Base-by-base conservation (phyloP, 2,329 filamentous ascomycete species). In the Diaporthe sp. region DNA sequence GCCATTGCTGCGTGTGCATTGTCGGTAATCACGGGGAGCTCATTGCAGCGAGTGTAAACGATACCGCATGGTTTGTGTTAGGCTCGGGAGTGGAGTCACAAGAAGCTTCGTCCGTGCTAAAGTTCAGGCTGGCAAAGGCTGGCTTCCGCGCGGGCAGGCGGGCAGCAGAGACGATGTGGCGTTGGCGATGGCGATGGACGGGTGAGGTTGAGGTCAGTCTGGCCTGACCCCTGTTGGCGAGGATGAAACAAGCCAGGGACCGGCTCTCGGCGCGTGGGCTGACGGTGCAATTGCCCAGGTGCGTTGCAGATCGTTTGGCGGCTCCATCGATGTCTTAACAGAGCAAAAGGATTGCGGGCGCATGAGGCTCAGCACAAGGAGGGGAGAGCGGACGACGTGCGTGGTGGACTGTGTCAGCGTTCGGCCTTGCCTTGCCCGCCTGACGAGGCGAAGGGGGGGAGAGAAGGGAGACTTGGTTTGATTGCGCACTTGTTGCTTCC, bases 161-260 rank as follows among this genome's bases (percentile, higher is more conserved):
- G n/a, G 25, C 39, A 59, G 25, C 39, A 49, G 12, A 49, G 44
- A 61, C 46, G 49, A 53, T 42, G 70, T 62, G 70, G 57, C 57
- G 31, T 44, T 39, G 57, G 49, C 65, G 22, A 55, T 55, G 46
- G 65, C 28, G 39, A n/a, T 19, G 17, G 70, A 53, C 49, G 44
- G 51, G 58, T 53, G 70, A 72, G 57, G 70, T 62, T 62, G 70
- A 72, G 57, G 58, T 72, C 42, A 59, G 46, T 42, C 49, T 69
- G 49, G 65, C 57, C 70, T 53, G 70, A 61, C 58, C 70, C 70
- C 53, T 72, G 70, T 53, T 51, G 57, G 31, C 34, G 58, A 72
- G 58, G 57, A 62, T 72, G 70, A 72, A 72, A 72, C 70, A 72
- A 72, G 70, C 70, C 57, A 62, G 70, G 70, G 44, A 72, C 55